Percentiles rank a stretch among this genome's conserved stretches.
phyloP scores from a whole-genome alignment of 1,139 yeast species.

The Kodamaea alishanica region DNA sequence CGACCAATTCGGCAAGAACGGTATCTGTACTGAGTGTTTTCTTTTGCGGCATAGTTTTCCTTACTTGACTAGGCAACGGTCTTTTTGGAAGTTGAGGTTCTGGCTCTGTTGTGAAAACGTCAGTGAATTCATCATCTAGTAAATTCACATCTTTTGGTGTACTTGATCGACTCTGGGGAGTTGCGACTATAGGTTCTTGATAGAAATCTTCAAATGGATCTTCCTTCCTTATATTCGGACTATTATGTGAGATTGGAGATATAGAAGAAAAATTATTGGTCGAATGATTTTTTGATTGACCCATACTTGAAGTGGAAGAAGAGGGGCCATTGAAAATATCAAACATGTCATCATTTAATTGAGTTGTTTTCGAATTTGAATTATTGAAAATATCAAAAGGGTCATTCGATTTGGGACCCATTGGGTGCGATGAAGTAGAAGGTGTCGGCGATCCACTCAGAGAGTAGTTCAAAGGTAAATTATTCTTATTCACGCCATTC shows the following conservation, averaged over 20 bases:
- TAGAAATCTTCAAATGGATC: no score
- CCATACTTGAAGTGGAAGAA: not conserved
- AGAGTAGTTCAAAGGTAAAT: slow-evolving; percentile 4
- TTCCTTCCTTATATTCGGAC: no score
- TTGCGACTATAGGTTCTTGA: no score
- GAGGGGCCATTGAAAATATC: slow-evolving; percentile 13
- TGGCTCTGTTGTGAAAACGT: slow-evolving; percentile 26
- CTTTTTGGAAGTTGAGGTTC: slow-evolving; percentile 7
- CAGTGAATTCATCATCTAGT: slow-evolving; percentile 44
- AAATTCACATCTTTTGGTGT: slow-evolving; percentile 13
- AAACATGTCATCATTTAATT: slow-evolving; percentile 17
- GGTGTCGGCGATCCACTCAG: slow-evolving; percentile 6
- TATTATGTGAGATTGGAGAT: no score
- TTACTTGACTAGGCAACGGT: not conserved
- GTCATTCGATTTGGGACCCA: slow-evolving; percentile 4
- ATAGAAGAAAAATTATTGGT: not conserved
- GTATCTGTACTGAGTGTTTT: slow-evolving; percentile 34
- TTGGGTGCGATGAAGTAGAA: not conserved
- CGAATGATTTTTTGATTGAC: not conserved
- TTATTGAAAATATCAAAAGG: slow-evolving; percentile 10
- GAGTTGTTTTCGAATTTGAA: not conserved
- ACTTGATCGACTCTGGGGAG: not conserved
- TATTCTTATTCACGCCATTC: slow-evolving; percentile 4
- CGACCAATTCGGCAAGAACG: slow-evolving; percentile 65
- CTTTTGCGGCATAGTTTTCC: not conserved